Evolutionary conservation across 1,284 basidiomycete species (phyloP), one percentile per base, ranked within the genome.

Genomic region (Ceratorhiza oryzae-sativae): DNA sequence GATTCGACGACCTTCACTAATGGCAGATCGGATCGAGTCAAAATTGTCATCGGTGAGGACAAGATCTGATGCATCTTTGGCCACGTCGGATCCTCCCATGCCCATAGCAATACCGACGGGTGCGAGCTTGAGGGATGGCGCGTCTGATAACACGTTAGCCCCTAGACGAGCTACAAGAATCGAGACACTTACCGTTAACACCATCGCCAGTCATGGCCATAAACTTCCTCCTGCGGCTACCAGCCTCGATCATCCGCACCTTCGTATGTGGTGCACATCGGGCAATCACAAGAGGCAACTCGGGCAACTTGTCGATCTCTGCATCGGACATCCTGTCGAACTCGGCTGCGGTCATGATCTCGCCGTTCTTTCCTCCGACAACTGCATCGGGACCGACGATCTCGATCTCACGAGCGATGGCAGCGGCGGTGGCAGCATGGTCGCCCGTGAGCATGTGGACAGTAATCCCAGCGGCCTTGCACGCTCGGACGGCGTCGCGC

Each of bases 41-140:
- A 91, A 91, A 81, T 91, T 90, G 81, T 91, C 88, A 77, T 90
- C 88, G 36, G 86, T 86, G 61, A 91, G 81, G 0, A 91, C 88
- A 56, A 91, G 82, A 77, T 89, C 87, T 15, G 86, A 83, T 5
- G 83, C 82, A 67, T 84, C 85, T 77, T 87, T 87, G 46, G 90
- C 89, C 32, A 91, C 89, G 75, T 91, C 89, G 6, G 86, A 86
- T 18, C 89, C 89, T 4, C 84, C 86, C 71, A 81, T 78, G 42
- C 89, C 90, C 89, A 92, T 91, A 8, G 87, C 89, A 74, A 91
- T 87, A 62, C 87, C 87, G 25, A 89, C 85, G 63, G 86, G 86
- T 23, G 87, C 86, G 42, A 83, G 82, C 77, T 86, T 85, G 73
- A 86, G 79, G 76, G 85, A 81, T 8, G 86, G 86, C 2, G 83